Percentiles rank a stretch among this genome's conserved stretches.
Conservation (phyloP, 345 rosid genomes). For the Rhodamnia rubescens region DNA sequence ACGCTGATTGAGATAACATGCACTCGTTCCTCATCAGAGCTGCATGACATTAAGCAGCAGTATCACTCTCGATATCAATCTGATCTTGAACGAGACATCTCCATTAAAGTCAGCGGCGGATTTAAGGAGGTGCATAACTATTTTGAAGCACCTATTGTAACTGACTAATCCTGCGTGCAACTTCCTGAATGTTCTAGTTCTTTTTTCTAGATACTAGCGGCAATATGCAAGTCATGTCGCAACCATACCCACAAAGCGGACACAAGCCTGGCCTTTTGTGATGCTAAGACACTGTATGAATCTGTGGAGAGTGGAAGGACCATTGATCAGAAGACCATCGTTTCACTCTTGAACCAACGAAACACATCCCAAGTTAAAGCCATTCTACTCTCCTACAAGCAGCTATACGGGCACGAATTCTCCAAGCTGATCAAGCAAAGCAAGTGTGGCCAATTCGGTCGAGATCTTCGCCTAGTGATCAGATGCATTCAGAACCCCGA, state of each 20-base stretch:
- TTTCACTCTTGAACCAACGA: constrained; percentile 7
- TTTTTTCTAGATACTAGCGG: constrained; percentile 6
- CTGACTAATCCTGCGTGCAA: background rate
- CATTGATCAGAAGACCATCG: constrained; percentile 12
- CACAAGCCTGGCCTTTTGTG: constrained; percentile 17
- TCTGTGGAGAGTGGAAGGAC: constrained; percentile 10
- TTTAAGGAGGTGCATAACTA: constrained; percentile 10
- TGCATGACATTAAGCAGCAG: constrained; percentile 7
- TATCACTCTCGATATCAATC: constrained; percentile 6
- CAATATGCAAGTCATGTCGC: constrained; percentile 11
- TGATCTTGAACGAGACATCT: constrained; percentile 10
- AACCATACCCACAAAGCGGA: constrained; percentile 3
- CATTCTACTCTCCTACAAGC: constrained; percentile 11
- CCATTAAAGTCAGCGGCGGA: constrained; percentile 6
- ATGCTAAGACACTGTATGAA: constrained; percentile 18
- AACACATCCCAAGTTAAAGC: constrained; percentile 10
- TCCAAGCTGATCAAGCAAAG: constrained; percentile 4
- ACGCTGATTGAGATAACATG: constrained; percentile 13
- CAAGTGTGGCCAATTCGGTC: constrained; percentile 18
- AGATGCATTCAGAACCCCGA: constrained; percentile 11
- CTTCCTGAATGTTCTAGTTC: background rate
- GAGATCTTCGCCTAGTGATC: constrained; percentile 8
- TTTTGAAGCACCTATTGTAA: background rate
- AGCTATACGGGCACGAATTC: constrained; percentile 18
- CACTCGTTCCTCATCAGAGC: constrained; percentile 13